A percentile compares a stretch with the other conserved stretches of the same genome.
phyloP scores from a whole-genome alignment of 2,329 filamentous ascomycete species.

The Ceratocystiopsis minuta region DNA sequence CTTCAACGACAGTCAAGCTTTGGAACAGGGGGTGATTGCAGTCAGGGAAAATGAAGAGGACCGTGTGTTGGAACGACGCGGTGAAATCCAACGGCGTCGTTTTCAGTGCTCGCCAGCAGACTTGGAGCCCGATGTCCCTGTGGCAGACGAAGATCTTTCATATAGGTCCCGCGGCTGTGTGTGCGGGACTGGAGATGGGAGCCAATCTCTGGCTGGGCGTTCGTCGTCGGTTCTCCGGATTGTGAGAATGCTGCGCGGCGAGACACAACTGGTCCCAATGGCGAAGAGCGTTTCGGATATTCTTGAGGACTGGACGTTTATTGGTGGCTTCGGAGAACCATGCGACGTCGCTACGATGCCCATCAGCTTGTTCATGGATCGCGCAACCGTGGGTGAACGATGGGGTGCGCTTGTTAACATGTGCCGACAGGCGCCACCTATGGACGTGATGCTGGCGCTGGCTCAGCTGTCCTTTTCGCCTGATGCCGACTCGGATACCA shows the following conservation, averaged over 20 bases:
- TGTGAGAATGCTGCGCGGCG: neutral
- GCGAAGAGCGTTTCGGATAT: neutral
- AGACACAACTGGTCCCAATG: neutral
- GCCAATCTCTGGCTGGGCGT: neutral
- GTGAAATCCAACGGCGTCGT: slow-evolving; percentile 5
- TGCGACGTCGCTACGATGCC: neutral
- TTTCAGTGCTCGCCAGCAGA: slow-evolving; percentile 3
- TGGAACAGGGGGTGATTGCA: neutral
- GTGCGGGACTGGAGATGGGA: neutral
- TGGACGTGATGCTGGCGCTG: slow-evolving; percentile 12
- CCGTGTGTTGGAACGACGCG: neutral
- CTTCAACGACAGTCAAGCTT: slow-evolving; percentile 6
- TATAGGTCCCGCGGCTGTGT: slow-evolving; percentile 2
- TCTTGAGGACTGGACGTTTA: neutral
- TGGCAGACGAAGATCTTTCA: neutral
- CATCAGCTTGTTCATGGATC: neutral
- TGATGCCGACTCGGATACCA: slow-evolving; percentile 10
- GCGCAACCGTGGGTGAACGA: slow-evolving; percentile 1
- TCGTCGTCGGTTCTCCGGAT: neutral
- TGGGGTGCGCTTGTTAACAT: slow-evolving; percentile 13
- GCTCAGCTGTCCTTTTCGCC: slow-evolving; percentile 12
- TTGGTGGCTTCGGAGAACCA: neutral
- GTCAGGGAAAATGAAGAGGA: neutral
- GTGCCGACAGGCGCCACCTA: slow-evolving; percentile 3
- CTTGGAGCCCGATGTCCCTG: neutral